Base-by-base conservation (phyloP, 306 rosid species). In the Hippophae gyantsensis region DNA sequence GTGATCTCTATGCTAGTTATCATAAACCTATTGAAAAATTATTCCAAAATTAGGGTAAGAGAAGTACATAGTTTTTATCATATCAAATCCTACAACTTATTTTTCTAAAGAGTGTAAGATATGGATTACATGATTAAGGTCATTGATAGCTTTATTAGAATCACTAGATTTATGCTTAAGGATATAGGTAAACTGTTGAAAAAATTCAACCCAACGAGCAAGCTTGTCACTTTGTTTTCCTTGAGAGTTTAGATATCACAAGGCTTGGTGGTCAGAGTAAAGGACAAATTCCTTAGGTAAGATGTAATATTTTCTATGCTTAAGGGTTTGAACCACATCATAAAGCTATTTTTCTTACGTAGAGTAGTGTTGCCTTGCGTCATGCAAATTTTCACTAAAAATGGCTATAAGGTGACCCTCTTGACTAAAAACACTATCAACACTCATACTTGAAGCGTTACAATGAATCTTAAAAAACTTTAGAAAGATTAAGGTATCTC, bases 211-310 rank as follows among this genome's bases (percentile, higher is more conserved):
- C 58, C 58, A 54, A 14, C 25, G 18, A 8, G 58, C 27, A 54
- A 6, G 42, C 3, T 1, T 4, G 0, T 1, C 58, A 58, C 32
- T 59, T 44, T 44, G 63, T n/a, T 59, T 59, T 40, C 45, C 40
- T 59, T 23, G 42, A 3, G 51, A 43, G 63, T 13, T 2, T 7
- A 54, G 10, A 11, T 13, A 41, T 7, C 13, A 13, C 45, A 57
- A 57, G 12, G 26, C 63, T n/a, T 59, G 32, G 9, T 59, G 42
- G n/a, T 18, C 51, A n/a, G 42, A 59, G 45, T 59, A 59, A 41
- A 59, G 51, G 51, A 59, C 42, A 59, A 59, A 59, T 40, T 59
- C 63, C 2, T 43, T 43, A 9, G 52, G 63, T 38, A 58, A 32
- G 27, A 58, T 42, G 46, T 58, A 58, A 50, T 54, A 40, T 42